Evolutionary conservation across 2,329 filamentous ascomycete genomes (phyloP), one percentile per base, ranked within the genome.

Genomic region (Paracamarosporium sp.): DNA sequence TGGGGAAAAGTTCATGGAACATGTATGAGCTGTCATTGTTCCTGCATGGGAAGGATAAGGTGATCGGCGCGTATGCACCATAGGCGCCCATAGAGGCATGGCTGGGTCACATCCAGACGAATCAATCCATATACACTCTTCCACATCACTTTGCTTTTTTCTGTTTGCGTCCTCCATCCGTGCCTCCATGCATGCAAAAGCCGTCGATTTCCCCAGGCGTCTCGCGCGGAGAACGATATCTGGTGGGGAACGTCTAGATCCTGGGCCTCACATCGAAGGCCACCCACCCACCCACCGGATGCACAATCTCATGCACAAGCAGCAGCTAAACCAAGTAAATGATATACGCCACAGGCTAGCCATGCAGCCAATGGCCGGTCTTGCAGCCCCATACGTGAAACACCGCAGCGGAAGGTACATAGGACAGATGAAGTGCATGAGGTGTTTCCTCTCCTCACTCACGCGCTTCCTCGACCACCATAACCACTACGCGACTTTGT

Each of bases 301-400:
- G n/a, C n/a, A n/a, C n/a, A n/a, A n/a, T 45, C 31, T 25, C 12
- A 30, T 41, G 33, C 25, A 13, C 25, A 38, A 50, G 28, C 17
- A 44, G 30, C 20, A 33, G 35, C 50, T 45, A 38, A 46, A 46
- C 25, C 7, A 50, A 54, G 25, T 40, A 46, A 46, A 62, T 30
- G 50, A 44, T 33, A 28, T 31, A 36, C 53, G 55, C 52, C 31
- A 31, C 44, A 45, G 33, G 33, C 33, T 45, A 33, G 36, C 12
- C 36, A 50, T 31, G 9, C 24, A 27, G 50, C 62, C 45, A 63
- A 62, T 61, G 56, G 54, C 27, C 51, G 41, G 51, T 57, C 44
- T 59, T 67, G 59, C 64, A 62, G 59, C 62, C n/a, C 63, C 56
- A 57, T 59, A 59, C 53, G 31, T 57, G 57, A 61, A 60, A 62